Percentiles rank a stretch among this genome's conserved stretches.
These are phyloP conservation scores for Sarcocystis neurona DNA, from an alignment of 169 alveolate species.

Conservation along the genomic window DNA sequence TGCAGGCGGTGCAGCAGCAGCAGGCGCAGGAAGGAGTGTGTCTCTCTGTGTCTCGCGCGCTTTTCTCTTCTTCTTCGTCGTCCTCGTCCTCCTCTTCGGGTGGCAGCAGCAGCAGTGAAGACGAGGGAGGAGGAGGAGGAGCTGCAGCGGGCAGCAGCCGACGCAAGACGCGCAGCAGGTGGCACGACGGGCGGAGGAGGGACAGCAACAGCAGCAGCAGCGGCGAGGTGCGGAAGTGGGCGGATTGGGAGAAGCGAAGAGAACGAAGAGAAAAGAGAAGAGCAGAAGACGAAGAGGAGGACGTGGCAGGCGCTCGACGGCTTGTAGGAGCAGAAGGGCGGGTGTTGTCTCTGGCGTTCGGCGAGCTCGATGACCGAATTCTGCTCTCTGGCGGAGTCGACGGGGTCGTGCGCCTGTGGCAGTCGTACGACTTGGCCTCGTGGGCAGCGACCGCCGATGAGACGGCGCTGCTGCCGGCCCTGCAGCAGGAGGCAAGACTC, in stretches of 20 bases:
- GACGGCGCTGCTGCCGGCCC: neutral
- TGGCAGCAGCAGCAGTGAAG: neutral
- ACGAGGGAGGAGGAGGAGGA: constrained; percentile 41
- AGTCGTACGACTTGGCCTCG: neutral
- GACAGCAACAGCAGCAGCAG: constrained; percentile 1
- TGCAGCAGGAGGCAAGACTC: neutral
- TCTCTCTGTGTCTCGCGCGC: neutral
- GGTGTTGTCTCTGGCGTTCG: constrained; percentile 41
- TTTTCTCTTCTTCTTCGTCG: neutral
- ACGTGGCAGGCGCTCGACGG: neutral
- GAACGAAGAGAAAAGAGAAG: neutral
- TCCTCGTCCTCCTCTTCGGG: neutral
- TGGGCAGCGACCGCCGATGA: neutral
- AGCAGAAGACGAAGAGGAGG: constrained; percentile 20
- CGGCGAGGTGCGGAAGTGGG: neutral
- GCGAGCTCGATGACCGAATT: constrained; percentile 45
- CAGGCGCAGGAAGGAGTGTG: neutral
- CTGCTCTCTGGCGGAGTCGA: constrained; percentile 55
- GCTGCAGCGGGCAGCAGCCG: neutral
- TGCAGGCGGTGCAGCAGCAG: constrained; percentile 21
- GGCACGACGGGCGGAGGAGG: neutral
- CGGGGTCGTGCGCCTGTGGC: constrained; percentile 49
- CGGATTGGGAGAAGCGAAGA: constrained; percentile 3
- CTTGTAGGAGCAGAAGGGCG: constrained; percentile 51
- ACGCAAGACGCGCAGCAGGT: neutral